Evolutionary conservation across 2,329 filamentous ascomycete species (phyloP).

Genomic region (Fusarium algeriense): DNA sequence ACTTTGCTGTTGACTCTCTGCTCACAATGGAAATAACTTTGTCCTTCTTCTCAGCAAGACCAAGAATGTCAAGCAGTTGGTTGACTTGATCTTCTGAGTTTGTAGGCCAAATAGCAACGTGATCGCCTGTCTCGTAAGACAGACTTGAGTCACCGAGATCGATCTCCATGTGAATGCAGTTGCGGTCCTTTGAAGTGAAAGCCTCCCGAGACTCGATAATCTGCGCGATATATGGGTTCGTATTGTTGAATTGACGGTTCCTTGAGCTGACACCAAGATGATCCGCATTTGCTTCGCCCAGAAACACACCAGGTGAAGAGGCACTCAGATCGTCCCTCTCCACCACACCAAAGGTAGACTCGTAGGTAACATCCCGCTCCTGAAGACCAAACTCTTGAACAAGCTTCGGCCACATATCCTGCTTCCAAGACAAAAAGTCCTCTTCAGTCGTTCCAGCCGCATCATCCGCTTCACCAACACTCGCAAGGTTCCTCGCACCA

Average conservation of each 20-base stretch:
- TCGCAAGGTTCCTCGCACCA: not conserved
- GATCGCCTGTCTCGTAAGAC: not conserved
- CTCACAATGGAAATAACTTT: not conserved
- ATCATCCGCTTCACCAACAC: not conserved
- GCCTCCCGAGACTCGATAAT: not conserved
- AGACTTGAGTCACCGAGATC: not conserved
- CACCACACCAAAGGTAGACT: not conserved
- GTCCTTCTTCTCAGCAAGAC: not conserved
- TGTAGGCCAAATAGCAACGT: slow-evolving; percentile 1
- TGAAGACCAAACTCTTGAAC: not conserved
- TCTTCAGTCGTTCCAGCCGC: not conserved
- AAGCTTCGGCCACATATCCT: slow-evolving; percentile 2
- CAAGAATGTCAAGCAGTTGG: not conserved
- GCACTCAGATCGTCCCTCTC: not conserved
- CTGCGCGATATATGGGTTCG: not conserved
- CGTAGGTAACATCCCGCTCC: not conserved
- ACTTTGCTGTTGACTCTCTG: not conserved
- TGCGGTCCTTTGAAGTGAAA: not conserved
- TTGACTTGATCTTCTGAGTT: not conserved
- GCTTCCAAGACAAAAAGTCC: slow-evolving; percentile 4
- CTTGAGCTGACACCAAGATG: not conserved
- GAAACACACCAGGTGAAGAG: not conserved
- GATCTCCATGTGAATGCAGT: slow-evolving; percentile 1
- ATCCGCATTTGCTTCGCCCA: not conserved
- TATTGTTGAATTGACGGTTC: not conserved